A percentile compares a stretch with the other conserved stretches of the same genome.
These are phyloP conservation scores for Cladosporium halotolerans DNA, from an alignment of 2,329 filamentous ascomycete species.

Conservation along the genomic window DNA sequence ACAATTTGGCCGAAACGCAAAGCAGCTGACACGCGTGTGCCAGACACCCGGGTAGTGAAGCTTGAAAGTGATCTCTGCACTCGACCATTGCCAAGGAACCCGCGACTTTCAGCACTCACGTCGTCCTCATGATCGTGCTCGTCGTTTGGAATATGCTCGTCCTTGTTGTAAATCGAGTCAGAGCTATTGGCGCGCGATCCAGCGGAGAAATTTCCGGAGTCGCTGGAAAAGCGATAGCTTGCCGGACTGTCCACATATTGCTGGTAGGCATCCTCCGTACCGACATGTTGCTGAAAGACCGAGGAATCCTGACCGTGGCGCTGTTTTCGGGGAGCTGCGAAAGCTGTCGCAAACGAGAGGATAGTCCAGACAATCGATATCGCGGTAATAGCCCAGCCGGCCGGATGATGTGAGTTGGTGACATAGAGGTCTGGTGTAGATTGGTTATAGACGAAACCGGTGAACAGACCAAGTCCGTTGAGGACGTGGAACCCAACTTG, in stretches of 20 bases:
- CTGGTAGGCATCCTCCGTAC: slow-evolving; percentile 19
- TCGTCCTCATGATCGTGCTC: slow-evolving; percentile 29
- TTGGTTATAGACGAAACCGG: slow-evolving; percentile 68
- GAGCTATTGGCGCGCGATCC: slow-evolving; percentile 29
- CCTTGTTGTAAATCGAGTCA: slow-evolving; percentile 23
- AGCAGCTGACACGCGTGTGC: slow-evolving; percentile 49
- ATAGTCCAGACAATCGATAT: slow-evolving; percentile 64
- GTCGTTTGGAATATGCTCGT: slow-evolving; percentile 10
- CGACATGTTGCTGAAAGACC: slow-evolving; percentile 21
- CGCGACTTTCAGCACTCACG: slow-evolving; percentile 25
- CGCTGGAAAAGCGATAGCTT: slow-evolving; percentile 35
- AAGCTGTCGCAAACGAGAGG: slow-evolving; percentile 59
- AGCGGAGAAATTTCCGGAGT: slow-evolving; percentile 28
- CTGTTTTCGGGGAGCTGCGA: slow-evolving; percentile 28
- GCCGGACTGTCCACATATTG: slow-evolving; percentile 19
- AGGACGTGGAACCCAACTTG: slow-evolving; percentile 53
- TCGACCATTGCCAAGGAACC: slow-evolving; percentile 37
- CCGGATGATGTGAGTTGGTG: slow-evolving; percentile 79
- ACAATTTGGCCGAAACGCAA: slow-evolving; percentile 58
- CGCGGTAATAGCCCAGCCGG: slow-evolving; percentile 78
- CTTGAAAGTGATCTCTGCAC: slow-evolving; percentile 23
- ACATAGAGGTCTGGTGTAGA: slow-evolving; percentile 80
- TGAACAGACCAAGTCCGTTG: slow-evolving; percentile 53
- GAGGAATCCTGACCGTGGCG: neutral
- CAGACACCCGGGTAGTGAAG: slow-evolving; percentile 28